Evolutionary conservation across 2,329 filamentous ascomycete genomes (phyloP), one percentile per base, ranked within the genome.

Genomic region (Ampelomyces quisqualis): DNA sequence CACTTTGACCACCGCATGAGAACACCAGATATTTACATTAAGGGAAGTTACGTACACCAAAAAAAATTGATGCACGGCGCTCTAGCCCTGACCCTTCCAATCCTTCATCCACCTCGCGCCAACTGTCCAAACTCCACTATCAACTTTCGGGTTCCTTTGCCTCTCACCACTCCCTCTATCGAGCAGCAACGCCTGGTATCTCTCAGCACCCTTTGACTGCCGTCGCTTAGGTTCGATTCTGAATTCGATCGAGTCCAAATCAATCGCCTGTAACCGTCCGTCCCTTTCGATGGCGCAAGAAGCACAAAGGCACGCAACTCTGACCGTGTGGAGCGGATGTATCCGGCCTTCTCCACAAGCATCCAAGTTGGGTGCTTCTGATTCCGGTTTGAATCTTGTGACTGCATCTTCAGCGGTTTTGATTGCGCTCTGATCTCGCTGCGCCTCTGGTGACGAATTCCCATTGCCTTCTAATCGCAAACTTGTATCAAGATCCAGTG

Each of bases 281-380:
- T 46, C 38, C 27, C 37, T 45, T 6, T 37, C 38, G 10, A 24
- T 5, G 13, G 38, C 32, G 28, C 52, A 55, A 13, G 17, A 8
- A 11, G 38, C 42, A 17, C 50, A 51, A 18, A 48, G 15, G 10
- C 33, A 33, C 27, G 47, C 50, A 11, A 49, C 35, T 30, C 31
- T 31, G 8, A 43, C 39, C 7, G 38, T 49, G 26, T 53, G 43
- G 5, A 53, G 18, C 4, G 47, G 47, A 35, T 51, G 45, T 26
- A 33, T 38, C 4, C 30, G 47, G 22, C 40, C 33, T 45, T 40
- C 18, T 27, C 7, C 14, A 20, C 50, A 53, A 5, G 43, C 30
- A 15, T 27, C 21, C 11, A 34, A 7, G 6, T 30, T 30, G 1
- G 18, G 10, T 7, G 21, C n/a, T 13, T 8, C 2, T 17, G 18